Conservation (phyloP, 2,329 filamentous ascomycete species). For the Beauveria sp. region DNA sequence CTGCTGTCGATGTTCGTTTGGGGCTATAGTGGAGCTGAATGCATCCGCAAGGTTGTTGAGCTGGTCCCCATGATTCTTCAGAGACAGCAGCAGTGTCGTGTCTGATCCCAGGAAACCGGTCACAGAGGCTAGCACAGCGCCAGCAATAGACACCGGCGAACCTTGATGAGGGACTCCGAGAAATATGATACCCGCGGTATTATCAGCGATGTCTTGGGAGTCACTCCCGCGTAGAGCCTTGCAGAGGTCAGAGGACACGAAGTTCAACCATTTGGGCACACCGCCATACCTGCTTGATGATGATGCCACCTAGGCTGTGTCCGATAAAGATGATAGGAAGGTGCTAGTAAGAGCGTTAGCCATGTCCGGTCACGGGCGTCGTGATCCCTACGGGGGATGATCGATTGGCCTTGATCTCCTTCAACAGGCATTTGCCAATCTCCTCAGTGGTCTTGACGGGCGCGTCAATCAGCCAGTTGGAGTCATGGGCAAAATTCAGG, state of each 20-base stretch:
- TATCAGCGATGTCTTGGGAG: conserved; percentile 7
- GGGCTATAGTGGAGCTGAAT: too few species aligned
- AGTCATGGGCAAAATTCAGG: conserved; percentile 16
- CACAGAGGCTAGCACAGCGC: neutral
- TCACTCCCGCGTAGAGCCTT: conserved; percentile 9
- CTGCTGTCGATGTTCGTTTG: too few species aligned
- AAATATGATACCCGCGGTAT: conserved; percentile 15
- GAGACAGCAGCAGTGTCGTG: too few species aligned
- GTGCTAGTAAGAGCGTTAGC: too few species aligned
- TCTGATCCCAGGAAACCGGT: too few species aligned
- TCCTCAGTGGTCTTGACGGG: conserved; percentile 15
- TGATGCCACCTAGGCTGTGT: conserved; percentile 18
- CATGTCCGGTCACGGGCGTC: too few species aligned
- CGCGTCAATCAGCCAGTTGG: conserved; percentile 16
- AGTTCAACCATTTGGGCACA: too few species aligned
- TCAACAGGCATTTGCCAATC: conserved; percentile 13
- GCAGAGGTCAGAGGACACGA: neutral
- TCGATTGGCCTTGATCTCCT: conserved; percentile 4
- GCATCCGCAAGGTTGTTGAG: conserved; percentile 1
- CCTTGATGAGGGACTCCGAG: conserved; percentile 16
- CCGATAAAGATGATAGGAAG: conserved; percentile 17
- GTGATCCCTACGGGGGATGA: neutral
- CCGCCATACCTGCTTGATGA: conserved; percentile 17
- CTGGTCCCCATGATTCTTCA: neutral
- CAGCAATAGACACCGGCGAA: conserved; percentile 7